Base-by-base conservation (phyloP, 2,329 filamentous ascomycete genomes). In the Scytalidium lignicola region DNA sequence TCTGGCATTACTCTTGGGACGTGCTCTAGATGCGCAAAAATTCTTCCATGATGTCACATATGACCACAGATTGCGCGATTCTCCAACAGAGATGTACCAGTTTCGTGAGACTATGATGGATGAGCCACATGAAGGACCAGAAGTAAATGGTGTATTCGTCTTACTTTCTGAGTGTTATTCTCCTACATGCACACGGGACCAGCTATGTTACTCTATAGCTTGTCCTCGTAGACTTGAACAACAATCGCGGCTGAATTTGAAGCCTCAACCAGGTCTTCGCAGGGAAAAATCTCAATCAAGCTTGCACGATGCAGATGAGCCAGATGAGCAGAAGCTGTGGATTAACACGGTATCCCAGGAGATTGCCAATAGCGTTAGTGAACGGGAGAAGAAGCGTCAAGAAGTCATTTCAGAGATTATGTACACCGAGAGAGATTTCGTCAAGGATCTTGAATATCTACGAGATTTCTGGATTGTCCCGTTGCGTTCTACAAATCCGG, bases 41-140 rank as follows among this genome's bases (percentile, higher is more conserved):
- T 96, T 96, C 72, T 99, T 99, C 66, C 93, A 99, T 72, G 93
- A 99, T 75, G 93, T 97, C 45, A 96, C 92, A 1, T 99, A 99
- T 68, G 92, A 96, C 61, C 93, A 99, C 68, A 82, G 93, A 43
- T 74, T 99, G 61, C 87, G 93, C 68, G 93, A 99, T 68, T 95
- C 92, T n/a, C 82, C 85, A 39, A 86, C 85, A 46, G 93, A 99
- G 69, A 88, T 99, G 67, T 99, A 97, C 67, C 92, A 97, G 65
- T 99, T 99, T 70, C 84, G 88, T 58, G 92, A 97, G 71, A 95
- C 86, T 2, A 77, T 97, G 67, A 86, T 91, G 71, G 92, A 97
- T 47, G 83, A 89, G 59, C 72, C 73, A n/a, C 86, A 90, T 58
- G 80, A 88, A 47, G 85, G 86, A 41, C 69, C 75, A 1, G 67